Evolutionary conservation across 179 eudicot genomes (phyloP), one percentile per base, ranked within the genome.

Genomic region (Vitellaria paradoxa): DNA sequence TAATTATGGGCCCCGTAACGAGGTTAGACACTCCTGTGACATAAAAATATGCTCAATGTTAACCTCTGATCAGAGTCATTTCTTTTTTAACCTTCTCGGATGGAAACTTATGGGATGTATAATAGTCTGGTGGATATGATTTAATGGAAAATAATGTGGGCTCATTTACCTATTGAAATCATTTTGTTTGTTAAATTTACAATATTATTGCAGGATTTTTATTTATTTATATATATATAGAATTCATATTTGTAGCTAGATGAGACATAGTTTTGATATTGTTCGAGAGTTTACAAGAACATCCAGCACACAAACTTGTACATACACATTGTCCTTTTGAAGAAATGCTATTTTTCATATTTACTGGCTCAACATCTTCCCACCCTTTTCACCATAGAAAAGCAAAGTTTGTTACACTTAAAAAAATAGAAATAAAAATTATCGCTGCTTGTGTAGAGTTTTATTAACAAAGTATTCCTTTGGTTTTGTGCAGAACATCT

Each of bases 401-500:
- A 21, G 26, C 0, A 17, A 8, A n/a, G 30, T 26, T 7, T 47
- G 50, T 4, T 23, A n/a, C 68, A 47, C 18, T 17, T 59, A 26
- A 3, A 9, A 65, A 30, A 30, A 30, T 30, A 30, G 2, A 30
- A 30, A 30, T 30, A 30, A 30, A 30, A 30, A 30, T 30, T 30
- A 2, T 2, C 86, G 91, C 97, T 91, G 13, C 17, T 53, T n/a
- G 9, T 20, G 7, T 13, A 20, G 23, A 47, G 59, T 17, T 59
- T 17, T 76, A 60, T 24, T 80, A 73, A 81, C 70, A 11, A n/a
- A 15, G 37, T 79, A 37, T 62, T 57, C 67, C 81, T 61, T 77
- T 66, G 42, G 65, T 73, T 79, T 57, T 81, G 13, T 87, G 91
- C 97, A 93, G 99, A 97, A 80, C 85, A 72, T 92, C 96, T 49